These are phyloP conservation scores for Bocquillonia castaneifolia DNA, from an alignment of 441 rosid species.

Conservation along the genomic window DNA sequence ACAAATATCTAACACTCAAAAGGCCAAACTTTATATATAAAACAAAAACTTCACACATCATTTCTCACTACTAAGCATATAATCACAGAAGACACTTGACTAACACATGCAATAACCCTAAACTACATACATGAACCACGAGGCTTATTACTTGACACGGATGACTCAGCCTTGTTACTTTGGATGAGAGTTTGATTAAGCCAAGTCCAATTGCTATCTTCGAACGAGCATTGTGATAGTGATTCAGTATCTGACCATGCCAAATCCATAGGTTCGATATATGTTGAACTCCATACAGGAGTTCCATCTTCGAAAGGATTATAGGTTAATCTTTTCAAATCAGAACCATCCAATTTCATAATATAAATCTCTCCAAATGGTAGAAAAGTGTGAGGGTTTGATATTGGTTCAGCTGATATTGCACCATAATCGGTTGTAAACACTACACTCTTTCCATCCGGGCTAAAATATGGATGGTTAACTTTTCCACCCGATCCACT, in stretches of 20 bases:
- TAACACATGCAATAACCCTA: no score
- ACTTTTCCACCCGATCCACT: slow-evolving; percentile 65
- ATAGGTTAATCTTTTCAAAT: slow-evolving; percentile 64
- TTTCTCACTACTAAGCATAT: no score
- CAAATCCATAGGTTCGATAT: slow-evolving; percentile 47
- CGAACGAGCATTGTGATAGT: slow-evolving; percentile 44
- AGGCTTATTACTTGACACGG: no score
- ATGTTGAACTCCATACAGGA: slow-evolving; percentile 61
- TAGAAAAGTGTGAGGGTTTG: slow-evolving; percentile 68
- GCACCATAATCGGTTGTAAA: slow-evolving; percentile 76
- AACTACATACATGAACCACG: no score
- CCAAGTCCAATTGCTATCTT: slow-evolving; percentile 83
- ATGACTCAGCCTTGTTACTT: no score
- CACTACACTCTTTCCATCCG: slow-evolving; percentile 59
- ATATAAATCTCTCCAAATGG: slow-evolving; percentile 90
- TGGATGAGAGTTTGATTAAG: slow-evolving; percentile 44
- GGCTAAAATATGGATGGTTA: slow-evolving; percentile 74
- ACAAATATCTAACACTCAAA: no score
- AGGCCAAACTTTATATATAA: no score
- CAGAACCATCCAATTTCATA: slow-evolving; percentile 63
- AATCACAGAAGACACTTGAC: no score
- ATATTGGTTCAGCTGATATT: slow-evolving; percentile 85
- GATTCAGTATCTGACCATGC: slow-evolving; percentile 29
- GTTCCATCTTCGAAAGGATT: slow-evolving; percentile 88
- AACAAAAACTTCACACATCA: no score